Evolutionary conservation across 768 basidiomycete species (phyloP), one percentile per base, ranked within the genome.

Genomic region (Lactarius hatsudake): DNA sequence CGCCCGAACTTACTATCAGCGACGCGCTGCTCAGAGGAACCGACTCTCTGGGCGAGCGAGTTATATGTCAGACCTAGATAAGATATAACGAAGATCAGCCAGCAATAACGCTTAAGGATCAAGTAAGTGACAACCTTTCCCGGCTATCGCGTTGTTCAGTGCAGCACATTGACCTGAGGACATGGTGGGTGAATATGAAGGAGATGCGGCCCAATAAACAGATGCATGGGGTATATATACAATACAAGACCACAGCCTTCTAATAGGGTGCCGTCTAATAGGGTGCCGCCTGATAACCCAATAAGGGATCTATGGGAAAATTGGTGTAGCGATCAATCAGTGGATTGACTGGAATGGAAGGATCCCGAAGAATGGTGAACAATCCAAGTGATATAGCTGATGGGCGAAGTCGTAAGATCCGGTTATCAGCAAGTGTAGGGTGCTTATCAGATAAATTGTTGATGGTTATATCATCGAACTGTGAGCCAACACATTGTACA

Each of bases 111-210:
- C 15, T 1, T 28, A 4, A 28, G 3, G 23, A 55, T 30, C 30
- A 40, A 18, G 59, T 23, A 58, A 20, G n/a, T 20, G 38, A 18
- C 20, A 64, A 88, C 89, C 84, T 69, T 80, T 78, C 71, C 73
- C 77, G 1, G 71, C 61, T 78, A 84, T 80, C 15, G 87, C 88
- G 34, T 77, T 77, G 69, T 78, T 78, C 71, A 91, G 78, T 57
- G 87, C 87, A 71, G 80, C 71, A 76, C 89, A 90, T 73, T 81
- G 82, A 12, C 83, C 83, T 77, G 83, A 78, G 58, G 83, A 76
- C 82, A 83, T 86, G 59, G 30, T 70, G 42, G 32, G 17, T 26
- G 53, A 26, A 32, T n/a, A 51, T 17, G 34, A 36, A 57, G 60
- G 66, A 67, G 45, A 61, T 43, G 10, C 15, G 32, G 38, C 20